Conservation (phyloP, 352 stramenopile species). For the Phytophthora vignae region DNA sequence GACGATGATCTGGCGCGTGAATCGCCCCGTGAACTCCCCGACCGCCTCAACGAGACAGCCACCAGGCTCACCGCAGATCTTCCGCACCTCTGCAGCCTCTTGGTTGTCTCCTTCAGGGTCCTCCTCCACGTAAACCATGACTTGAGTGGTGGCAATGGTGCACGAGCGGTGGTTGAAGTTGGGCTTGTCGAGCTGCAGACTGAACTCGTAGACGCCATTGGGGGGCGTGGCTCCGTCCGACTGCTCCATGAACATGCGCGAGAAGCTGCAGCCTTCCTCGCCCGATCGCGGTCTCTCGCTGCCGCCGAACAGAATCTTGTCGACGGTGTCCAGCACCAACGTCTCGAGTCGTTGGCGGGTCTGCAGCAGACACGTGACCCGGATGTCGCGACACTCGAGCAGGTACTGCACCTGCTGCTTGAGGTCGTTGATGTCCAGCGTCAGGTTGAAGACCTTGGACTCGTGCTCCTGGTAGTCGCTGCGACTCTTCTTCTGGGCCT, state of each 20-base stretch:
- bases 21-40: constrained; percentile 31
- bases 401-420: constrained; percentile 42
- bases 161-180: constrained; percentile 40
- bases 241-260: constrained; percentile 38
- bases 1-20: constrained; percentile 38
- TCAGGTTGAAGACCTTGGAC: constrained; percentile 34
- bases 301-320: constrained; percentile 35
- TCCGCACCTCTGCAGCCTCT: constrained; percentile 19
- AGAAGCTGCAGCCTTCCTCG: constrained; percentile 40
- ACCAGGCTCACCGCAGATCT: constrained; percentile 18
- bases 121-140: constrained; percentile 28
- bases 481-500: constrained; percentile 18
- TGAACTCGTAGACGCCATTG: constrained; percentile 39
- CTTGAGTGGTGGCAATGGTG: constrained; percentile 38
- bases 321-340: constrained; percentile 21
- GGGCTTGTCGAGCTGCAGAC: constrained; percentile 33
- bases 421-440: constrained; percentile 41
- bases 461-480: constrained; percentile 24
- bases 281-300: constrained; percentile 16
- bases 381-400: constrained; percentile 30
- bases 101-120: constrained; percentile 30
- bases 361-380: constrained; percentile 29
- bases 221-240: constrained; percentile 21
- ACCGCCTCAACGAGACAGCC: constrained; percentile 33
- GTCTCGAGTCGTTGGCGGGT: constrained; percentile 27